Conservation (phyloP, 495 filamentous ascomycete species). For the Bacidia gigantensis region DNA sequence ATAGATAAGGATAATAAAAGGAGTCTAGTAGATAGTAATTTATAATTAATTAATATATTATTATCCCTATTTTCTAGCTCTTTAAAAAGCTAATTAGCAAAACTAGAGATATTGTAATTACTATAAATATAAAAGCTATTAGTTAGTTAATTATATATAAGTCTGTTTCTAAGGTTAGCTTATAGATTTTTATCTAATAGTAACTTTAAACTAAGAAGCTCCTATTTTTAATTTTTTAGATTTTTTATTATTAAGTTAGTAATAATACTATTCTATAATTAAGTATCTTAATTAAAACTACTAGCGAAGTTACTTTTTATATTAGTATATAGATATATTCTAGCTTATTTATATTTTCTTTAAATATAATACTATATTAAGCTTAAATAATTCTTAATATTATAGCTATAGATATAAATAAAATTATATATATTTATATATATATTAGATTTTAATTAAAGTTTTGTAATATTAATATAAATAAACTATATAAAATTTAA, state of each 20-base stretch:
- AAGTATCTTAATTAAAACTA: conserved; percentile 8
- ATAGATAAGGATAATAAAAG: background rate
- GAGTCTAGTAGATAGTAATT: background rate
- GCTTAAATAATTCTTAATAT: conserved; percentile 14
- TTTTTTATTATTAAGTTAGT: background rate
- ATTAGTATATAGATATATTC: conserved; percentile 9
- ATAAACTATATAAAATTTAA: background rate
- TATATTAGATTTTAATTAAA: no score
- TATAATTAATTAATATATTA: background rate
- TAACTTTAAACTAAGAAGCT: background rate
- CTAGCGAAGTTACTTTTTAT: conserved; percentile 6
- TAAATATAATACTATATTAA: conserved; percentile 10
- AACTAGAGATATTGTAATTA: no score
- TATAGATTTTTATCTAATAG: background rate
- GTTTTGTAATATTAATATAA: no score
- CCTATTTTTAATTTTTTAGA: background rate
- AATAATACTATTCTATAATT: background rate
- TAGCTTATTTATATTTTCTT: background rate
- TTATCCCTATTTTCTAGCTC: background rate
- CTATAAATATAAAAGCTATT: no score
- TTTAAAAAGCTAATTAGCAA: background rate
- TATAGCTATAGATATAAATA: conserved; percentile 10
- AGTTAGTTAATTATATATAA: no score
- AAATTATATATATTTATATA: conserved; percentile 13
- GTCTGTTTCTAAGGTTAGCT: no score